Conservation (phyloP, 106 monocot species). For the Dendrobium huoshanense region DNA sequence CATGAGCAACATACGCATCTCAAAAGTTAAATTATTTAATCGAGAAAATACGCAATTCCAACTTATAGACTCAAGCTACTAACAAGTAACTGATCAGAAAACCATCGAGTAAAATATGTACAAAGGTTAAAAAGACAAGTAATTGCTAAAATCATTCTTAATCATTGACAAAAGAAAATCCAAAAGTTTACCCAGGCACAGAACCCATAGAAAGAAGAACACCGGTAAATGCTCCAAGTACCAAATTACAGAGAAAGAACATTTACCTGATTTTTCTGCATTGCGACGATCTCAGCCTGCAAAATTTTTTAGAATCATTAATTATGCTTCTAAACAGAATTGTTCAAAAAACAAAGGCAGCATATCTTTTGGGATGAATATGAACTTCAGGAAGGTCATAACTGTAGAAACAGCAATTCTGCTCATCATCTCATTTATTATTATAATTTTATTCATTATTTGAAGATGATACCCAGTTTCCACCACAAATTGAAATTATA, state of each 20-base stretch:
- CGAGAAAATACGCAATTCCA: neutral
- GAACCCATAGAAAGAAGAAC: neutral
- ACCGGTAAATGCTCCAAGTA: neutral
- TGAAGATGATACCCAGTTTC: neutral
- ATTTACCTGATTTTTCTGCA: conserved; percentile 62
- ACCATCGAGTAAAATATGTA: neutral
- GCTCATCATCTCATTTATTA: neutral
- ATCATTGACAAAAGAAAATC: neutral
- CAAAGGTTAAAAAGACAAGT: neutral
- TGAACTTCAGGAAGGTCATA: neutral
- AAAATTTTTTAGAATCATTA: conserved; percentile 1
- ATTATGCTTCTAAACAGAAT: neutral
- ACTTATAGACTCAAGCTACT: neutral
- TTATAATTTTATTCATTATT: neutral
- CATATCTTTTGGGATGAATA: neutral
- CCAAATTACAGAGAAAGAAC: neutral
- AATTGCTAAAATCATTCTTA: neutral
- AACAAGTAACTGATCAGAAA: neutral
- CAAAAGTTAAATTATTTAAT: neutral
- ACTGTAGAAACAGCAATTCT: neutral
- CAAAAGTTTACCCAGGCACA: neutral
- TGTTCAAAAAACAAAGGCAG: neutral
- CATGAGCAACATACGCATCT: neutral
- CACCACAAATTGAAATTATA: neutral
- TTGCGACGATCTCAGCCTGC: conserved; percentile 46